phyloP scores from a whole-genome alignment of 495 filamentous ascomycete species.

The Daldinia grandis region DNA sequence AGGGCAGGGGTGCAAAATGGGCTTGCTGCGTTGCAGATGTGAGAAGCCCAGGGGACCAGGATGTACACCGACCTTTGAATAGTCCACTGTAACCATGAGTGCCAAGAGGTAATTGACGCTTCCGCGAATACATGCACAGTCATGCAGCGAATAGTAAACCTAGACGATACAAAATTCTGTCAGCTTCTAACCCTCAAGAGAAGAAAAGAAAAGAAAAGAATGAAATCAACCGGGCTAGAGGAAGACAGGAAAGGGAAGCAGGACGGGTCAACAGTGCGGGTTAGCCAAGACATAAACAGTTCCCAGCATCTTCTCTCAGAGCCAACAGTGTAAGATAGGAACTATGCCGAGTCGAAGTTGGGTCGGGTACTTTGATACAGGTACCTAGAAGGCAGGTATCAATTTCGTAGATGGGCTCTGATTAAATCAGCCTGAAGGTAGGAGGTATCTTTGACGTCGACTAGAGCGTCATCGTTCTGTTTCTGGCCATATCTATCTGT shows the following conservation, averaged over 20 bases:
- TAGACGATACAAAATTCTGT: slow-evolving; percentile 29
- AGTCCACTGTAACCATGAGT: slow-evolving; percentile 38
- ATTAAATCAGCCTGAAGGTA: slow-evolving; percentile 1
- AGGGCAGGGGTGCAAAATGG: slow-evolving; percentile 24
- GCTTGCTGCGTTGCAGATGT: slow-evolving; percentile 35
- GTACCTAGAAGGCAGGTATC: not conserved
- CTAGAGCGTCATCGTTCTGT: not conserved
- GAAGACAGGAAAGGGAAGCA: not conserved
- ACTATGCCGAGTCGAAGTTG: not conserved
- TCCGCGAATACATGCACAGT: slow-evolving; percentile 31
- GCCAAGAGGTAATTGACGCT: slow-evolving; percentile 34
- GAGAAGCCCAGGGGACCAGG: slow-evolving; percentile 28
- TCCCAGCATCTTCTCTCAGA: slow-evolving; percentile 12
- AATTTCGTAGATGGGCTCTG: not conserved
- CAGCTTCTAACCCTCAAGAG: slow-evolving; percentile 24
- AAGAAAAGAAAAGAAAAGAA: not conserved
- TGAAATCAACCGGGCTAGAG: not conserved
- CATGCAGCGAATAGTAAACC: slow-evolving; percentile 33
- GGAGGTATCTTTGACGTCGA: not conserved
- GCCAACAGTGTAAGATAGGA: slow-evolving; percentile 12
- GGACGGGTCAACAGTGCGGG: slow-evolving; percentile 12
- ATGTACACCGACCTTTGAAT: slow-evolving; percentile 42
- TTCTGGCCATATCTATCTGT: not conserved
- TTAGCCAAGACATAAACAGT: slow-evolving; percentile 16
- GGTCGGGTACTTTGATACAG: not conserved